Percentiles rank a stretch among this genome's conserved stretches.
phyloP scores from a whole-genome alignment of 768 basidiomycete species.

The Kondoa malvinella region DNA sequence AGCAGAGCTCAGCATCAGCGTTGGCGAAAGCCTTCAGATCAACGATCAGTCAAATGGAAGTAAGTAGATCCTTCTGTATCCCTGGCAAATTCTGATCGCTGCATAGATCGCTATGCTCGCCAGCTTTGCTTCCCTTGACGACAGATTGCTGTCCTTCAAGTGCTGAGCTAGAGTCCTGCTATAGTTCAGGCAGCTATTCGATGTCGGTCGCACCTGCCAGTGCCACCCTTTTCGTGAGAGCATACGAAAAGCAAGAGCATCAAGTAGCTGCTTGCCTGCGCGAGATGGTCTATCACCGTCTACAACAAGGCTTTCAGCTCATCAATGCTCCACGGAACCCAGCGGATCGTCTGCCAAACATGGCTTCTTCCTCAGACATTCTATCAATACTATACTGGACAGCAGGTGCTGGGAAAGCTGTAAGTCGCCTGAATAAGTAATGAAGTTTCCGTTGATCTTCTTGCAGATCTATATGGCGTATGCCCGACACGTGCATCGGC shows the following conservation, averaged over 20 bases:
- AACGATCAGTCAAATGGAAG: conserved; percentile 74
- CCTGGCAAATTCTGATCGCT: not conserved
- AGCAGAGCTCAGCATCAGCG: conserved; percentile 42
- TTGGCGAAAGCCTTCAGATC: conserved; percentile 70
- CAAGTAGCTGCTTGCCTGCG: conserved; percentile 42
- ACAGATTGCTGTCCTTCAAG: conserved; percentile 69
- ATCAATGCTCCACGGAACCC: conserved; percentile 32
- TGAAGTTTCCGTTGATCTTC: not conserved
- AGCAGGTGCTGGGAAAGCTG: not conserved
- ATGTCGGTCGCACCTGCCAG: conserved; percentile 71
- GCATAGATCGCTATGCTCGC: conserved; percentile 48
- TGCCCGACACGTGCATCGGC: conserved; percentile 14
- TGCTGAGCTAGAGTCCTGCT: conserved; percentile 56
- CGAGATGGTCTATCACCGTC: conserved; percentile 78
- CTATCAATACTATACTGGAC: not conserved
- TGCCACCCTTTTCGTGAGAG: conserved; percentile 67
- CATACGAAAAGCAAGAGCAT: conserved; percentile 35
- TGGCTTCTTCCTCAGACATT: not conserved
- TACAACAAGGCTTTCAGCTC: conserved; percentile 90
- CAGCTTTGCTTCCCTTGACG: conserved; percentile 67
- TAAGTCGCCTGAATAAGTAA: not conserved
- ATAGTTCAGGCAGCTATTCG: conserved; percentile 45
- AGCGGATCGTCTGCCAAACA: not conserved
- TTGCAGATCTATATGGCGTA: not conserved
- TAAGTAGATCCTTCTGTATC: not conserved